A percentile compares a stretch with the other conserved stretches of the same genome.
Conservation (phyloP, 2,329 filamentous ascomycete genomes). For the Fusarium bulbicola region DNA sequence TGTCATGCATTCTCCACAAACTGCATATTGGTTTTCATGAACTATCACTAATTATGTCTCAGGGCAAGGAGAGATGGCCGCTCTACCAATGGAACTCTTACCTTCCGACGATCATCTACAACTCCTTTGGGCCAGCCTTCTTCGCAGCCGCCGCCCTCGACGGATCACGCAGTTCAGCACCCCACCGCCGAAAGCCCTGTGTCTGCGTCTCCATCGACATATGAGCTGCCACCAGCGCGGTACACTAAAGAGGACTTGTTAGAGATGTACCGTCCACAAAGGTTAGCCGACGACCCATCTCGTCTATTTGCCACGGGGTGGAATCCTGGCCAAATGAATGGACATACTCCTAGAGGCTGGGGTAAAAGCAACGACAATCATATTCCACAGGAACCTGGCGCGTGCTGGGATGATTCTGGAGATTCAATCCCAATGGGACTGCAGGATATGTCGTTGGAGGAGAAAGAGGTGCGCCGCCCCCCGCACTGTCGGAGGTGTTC, state of each 20-base stretch:
- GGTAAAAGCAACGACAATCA: conserved; percentile 80
- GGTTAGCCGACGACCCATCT: conserved; percentile 63
- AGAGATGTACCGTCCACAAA: conserved; percentile 69
- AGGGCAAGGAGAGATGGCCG: conserved; percentile 69
- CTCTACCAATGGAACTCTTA: conserved; percentile 69
- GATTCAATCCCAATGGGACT: conserved; percentile 76
- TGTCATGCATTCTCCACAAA: conserved; percentile 15
- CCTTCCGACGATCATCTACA: conserved; percentile 70
- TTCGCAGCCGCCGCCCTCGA: conserved; percentile 50
- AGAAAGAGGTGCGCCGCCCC: conserved; percentile 63
- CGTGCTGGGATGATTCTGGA: conserved; percentile 87
- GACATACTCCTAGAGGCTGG: conserved; percentile 72
- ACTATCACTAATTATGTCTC: conserved; percentile 22
- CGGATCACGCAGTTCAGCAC: conserved; percentile 53
- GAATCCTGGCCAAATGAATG: conserved; percentile 79
- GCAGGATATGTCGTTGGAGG: conserved; percentile 71
- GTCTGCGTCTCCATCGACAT: conserved; percentile 34
- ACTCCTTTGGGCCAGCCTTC: conserved; percentile 58
- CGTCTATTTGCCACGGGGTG: conserved; percentile 78
- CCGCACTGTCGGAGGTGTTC: conserved; percentile 1
- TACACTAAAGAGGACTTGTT: conserved; percentile 85
- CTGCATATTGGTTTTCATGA: background rate
- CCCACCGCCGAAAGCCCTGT: conserved; percentile 50
- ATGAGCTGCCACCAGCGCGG: conserved; percentile 59
- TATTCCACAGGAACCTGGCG: conserved; percentile 80